Evolutionary conservation across 495 filamentous ascomycete species (phyloP), one percentile per base, ranked within the genome.

Genomic region (Cladorrhinum samala): DNA sequence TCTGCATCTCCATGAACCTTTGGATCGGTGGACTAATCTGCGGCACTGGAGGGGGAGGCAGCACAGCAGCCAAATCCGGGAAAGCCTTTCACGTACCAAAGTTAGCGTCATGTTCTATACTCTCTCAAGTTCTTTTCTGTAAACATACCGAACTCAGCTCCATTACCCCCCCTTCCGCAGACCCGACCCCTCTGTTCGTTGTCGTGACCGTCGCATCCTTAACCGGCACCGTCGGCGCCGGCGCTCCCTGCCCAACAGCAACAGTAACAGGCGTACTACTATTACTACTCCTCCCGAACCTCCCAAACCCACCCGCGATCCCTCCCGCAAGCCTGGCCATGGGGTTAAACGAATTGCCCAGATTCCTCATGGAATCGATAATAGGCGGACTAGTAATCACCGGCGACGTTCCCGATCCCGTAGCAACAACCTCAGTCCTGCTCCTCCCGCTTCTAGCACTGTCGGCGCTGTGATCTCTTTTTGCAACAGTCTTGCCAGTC

Each of bases 331-430:
- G 80, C 45, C 89, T 79, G 41, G 84, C 89, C 57, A 96, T 81
- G 0, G 91, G 91, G 56, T 95, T 95, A 11, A 95, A 71, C 2
- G 86, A 83, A 60, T 79, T 93, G 18, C 88, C 85, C 27, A 95
- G 79, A 57, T 81, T 89, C n/a, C 87, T 81, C 80, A 94, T 83
- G 1, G 85, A 88, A 57, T 93, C 89, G 1, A 92, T 77, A 9
- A 80, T 60, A 3, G 88, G 85, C 37, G 79, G 76, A 46, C 74
- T 79, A 13, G 70, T 59, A 70, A 63, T 2, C 68, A 61, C 11
- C 66, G 55, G n/a, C 71, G 56, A 3, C 13, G 19, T 13, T 41
- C 11, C 9, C 3, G 9, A 46, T 2, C 56, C 50, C 23, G 56
- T 50, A 4, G 56, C 47, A 0, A 33, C 42, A 1, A 23, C 56